Conservation (phyloP, 768 basidiomycete species). For the Mycena galericulata region DNA sequence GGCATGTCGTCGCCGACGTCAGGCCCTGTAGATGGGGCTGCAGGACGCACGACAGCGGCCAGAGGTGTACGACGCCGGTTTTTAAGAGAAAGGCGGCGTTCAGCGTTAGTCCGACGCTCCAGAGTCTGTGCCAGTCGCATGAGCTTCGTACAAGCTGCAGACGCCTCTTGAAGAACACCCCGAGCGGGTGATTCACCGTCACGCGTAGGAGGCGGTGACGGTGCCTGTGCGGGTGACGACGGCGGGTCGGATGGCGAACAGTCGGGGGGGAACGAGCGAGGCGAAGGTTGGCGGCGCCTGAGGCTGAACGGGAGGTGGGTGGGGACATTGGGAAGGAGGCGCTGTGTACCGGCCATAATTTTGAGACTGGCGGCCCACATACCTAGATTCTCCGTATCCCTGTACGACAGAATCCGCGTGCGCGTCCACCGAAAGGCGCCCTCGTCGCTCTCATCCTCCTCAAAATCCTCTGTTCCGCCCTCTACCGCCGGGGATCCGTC, state of each 20-base stretch:
- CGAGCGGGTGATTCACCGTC: neutral
- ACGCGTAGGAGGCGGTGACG: neutral
- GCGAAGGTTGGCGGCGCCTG: neutral
- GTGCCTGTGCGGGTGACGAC: too few species aligned
- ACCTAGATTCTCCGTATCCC: too few species aligned
- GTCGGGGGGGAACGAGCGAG: neutral
- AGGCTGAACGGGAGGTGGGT: too few species aligned
- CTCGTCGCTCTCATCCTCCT: too few species aligned
- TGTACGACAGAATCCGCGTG: too few species aligned
- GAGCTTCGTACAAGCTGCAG: neutral
- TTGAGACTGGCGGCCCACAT: too few species aligned
- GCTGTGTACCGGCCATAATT: too few species aligned
- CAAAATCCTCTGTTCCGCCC: too few species aligned
- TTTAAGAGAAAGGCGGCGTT: conserved; percentile 6
- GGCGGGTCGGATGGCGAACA: too few species aligned
- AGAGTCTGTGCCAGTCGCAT: neutral
- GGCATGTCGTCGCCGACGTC: neutral
- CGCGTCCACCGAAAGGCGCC: too few species aligned
- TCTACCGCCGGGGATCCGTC: too few species aligned
- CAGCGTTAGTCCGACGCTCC: neutral
- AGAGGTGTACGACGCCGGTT: neutral
- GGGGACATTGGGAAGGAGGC: too few species aligned
- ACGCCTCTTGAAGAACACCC: neutral
- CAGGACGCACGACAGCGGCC: neutral
- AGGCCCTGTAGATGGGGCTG: conserved; percentile 7